Base-by-base conservation (phyloP, 345 rosid species). In the Leavenworthia alabamica region DNA sequence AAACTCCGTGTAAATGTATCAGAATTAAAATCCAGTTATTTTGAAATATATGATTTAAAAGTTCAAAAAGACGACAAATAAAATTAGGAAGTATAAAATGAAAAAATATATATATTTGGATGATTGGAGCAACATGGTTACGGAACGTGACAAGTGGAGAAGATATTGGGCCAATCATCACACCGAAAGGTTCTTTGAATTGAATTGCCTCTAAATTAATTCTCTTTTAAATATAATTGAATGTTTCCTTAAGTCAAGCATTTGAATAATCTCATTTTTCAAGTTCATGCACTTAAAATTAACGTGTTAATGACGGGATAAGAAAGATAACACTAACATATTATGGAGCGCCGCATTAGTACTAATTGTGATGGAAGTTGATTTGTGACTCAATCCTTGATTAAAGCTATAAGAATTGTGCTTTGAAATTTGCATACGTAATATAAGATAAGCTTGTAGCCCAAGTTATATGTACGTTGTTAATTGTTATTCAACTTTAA, bases 261-360 rank as follows among this genome's bases (percentile, higher is more conserved):
- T 60, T 60, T 52, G 46, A 67, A 13, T 59, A 50, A 6, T 68
- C 52, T 43, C 53, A 45, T 45, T 43, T 42, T 42, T 37, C 62
- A 61, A 52, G 73, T 68, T 51, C 73, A 68, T 68, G 73, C 67
- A 68, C 56, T 52, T 53, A 15, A n/a, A n/a, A 2, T 17, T 68
- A 16, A 37, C 47, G 60, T 60, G 46, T 32, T 26, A 15, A 59
- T 60, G 37, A 40, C 19, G 9, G 23, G 8, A 39, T 11, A 4
- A 43, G 12, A 59, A 51, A 42, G 22, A 20, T 14, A 39, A 47
- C 7, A 14, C 28, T n/a, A n/a, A n/a, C n/a, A n/a, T n/a, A 60
- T 68, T 8, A 51, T 36, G 61, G 33, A 50, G 52, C 44, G 67
- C 48, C 47, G 33, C 42, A 60, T 58, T 40, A 58, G 40, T 58